Conservation (phyloP, 73 alveolate species). For the Loxodes magnus region DNA sequence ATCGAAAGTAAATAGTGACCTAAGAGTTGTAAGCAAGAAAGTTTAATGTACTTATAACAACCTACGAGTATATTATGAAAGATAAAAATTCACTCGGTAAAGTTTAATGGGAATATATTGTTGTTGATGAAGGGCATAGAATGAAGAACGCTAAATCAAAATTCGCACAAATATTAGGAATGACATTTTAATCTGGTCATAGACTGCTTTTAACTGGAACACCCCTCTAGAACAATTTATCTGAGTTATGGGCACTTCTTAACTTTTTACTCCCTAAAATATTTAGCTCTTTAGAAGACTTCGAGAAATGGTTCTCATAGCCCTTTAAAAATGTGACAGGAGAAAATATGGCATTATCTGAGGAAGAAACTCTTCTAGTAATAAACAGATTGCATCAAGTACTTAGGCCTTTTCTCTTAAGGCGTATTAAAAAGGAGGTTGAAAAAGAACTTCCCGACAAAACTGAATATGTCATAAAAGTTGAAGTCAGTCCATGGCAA, state of each 20-base stretch:
- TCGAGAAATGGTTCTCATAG: conserved; percentile 96
- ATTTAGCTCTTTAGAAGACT: conserved; percentile 94
- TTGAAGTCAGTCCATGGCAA: conserved; percentile 94
- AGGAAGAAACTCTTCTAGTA: conserved; percentile 92
- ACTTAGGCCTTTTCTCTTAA: conserved; percentile 90
- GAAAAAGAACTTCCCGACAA: conserved; percentile 97
- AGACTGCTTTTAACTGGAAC: conserved; percentile 97
- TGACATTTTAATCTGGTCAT: conserved; percentile 69
- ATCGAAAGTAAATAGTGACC: conserved; percentile 61
- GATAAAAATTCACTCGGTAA: conserved; percentile 74
- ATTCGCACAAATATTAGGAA: conserved; percentile 78
- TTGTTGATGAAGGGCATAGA: conserved; percentile 99
- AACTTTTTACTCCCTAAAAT: conserved; percentile 92
- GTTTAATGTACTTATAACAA: conserved; percentile 88
- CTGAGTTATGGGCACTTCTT: conserved; percentile 96
- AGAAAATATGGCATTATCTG: conserved; percentile 83
- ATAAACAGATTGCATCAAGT: conserved; percentile 97
- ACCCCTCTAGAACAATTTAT: conserved; percentile 91
- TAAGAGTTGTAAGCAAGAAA: conserved; percentile 51
- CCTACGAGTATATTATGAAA: conserved; percentile 93
- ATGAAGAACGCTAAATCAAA: conserved; percentile 94
- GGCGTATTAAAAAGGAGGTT: conserved; percentile 98
- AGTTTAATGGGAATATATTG: conserved; percentile 77
- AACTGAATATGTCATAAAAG: conserved; percentile 90
- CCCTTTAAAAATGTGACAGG: conserved; percentile 63